Evolutionary conservation across 1,284 basidiomycete species (phyloP).

Genomic region (Baeospora myosura): DNA sequence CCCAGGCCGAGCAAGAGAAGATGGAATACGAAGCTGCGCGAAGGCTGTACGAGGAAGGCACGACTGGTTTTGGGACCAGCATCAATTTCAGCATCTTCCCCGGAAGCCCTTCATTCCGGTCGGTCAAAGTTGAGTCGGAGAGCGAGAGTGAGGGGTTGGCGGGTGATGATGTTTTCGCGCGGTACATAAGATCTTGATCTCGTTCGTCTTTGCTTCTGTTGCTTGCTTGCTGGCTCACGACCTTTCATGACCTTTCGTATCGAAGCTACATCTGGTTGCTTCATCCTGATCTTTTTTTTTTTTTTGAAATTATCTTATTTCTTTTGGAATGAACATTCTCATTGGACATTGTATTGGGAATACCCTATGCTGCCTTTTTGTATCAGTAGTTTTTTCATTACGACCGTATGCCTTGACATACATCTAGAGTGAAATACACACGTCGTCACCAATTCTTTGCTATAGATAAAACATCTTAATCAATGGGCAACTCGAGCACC

Average conservation of each 20-base stretch:
- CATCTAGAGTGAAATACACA: conserved; percentile 2
- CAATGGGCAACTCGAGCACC: conserved; percentile 46
- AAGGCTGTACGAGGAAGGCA: conserved; percentile 77
- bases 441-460: conserved; percentile 9
- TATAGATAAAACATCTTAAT: conserved; percentile 16
- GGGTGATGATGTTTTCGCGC: conserved; percentile 32
- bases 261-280: conserved; percentile 2
- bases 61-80: conserved; percentile 58
- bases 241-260: conserved; percentile 15
- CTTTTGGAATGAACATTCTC: conserved; percentile 2
- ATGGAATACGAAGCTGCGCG: conserved; percentile 82
- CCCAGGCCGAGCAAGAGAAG: conserved; percentile 88
- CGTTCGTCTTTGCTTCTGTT: conserved; percentile 14
- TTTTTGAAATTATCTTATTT: conserved; percentile 7
- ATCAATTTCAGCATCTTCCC: conserved; percentile 76
- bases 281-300: neutral
- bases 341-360: neutral
- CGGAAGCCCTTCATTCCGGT: conserved; percentile 48
- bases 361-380: conserved; percentile 2
- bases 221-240: conserved; percentile 12
- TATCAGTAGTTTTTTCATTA: conserved; percentile 8
- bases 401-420: neutral
- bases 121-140: conserved; percentile 57
- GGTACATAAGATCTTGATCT: conserved; percentile 25
- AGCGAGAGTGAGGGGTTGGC: conserved; percentile 58